phyloP scores from a whole-genome alignment of 345 rosid genomes.

The Salix brachista region DNA sequence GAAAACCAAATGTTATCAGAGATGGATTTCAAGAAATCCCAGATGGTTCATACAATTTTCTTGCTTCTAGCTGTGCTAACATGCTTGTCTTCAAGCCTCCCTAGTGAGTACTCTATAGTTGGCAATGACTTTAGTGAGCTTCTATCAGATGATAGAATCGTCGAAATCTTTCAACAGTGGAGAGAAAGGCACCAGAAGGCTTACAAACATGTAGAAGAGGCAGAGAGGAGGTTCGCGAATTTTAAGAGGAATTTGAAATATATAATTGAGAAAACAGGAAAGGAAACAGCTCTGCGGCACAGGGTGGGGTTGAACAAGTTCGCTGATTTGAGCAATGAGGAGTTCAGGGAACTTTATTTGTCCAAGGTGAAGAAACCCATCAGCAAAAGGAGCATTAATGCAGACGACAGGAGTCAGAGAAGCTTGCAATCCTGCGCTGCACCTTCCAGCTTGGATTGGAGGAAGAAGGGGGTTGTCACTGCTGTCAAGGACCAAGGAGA shows the following conservation, averaged over 20 bases:
- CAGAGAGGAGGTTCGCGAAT: conserved; percentile 35
- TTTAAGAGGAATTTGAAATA: conserved; percentile 50
- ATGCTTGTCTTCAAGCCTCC: conserved; percentile 27
- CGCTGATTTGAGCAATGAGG: conserved; percentile 64
- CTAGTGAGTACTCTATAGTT: conserved; percentile 43
- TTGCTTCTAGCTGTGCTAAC: conserved; percentile 27
- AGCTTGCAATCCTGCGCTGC: conserved; percentile 39
- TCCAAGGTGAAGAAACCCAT: conserved; percentile 45
- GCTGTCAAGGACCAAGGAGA: conserved; percentile 52
- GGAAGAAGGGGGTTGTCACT: conserved; percentile 55
- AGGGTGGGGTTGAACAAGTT: conserved; percentile 56
- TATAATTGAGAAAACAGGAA: conserved; percentile 34
- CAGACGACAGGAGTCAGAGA: background rate
- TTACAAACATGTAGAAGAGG: conserved; percentile 44
- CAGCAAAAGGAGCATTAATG: conserved; percentile 11
- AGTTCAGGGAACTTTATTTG: conserved; percentile 38
- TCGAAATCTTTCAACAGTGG: conserved; percentile 53
- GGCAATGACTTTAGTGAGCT: conserved; percentile 26
- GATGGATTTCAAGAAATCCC: conserved; percentile 26
- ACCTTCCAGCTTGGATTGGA: conserved; percentile 63
- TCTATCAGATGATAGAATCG: conserved; percentile 36
- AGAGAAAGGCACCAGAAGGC: conserved; percentile 47
- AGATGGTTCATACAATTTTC: conserved; percentile 11
- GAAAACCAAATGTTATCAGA: background rate
- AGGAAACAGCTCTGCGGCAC: conserved; percentile 16